Percentiles rank a stretch among this genome's conserved stretches.
Evolutionary conservation across 495 filamentous ascomycete species (phyloP).

Genomic region (Xylaria longipes): DNA sequence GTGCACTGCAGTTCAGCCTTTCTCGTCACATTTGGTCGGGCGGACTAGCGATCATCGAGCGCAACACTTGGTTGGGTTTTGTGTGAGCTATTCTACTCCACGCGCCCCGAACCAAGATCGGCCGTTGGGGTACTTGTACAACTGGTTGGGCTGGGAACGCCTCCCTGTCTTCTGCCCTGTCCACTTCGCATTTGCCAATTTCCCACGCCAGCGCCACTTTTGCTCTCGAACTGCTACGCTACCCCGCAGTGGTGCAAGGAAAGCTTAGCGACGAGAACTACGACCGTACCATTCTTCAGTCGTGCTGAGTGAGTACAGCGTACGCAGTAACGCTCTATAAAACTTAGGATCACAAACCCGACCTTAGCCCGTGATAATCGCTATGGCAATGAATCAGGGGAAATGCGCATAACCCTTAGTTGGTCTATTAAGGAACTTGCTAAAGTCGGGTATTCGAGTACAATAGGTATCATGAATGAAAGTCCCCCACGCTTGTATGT

Average conservation of each 20-base stretch:
- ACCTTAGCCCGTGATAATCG: background rate
- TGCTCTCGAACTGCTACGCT: constrained; percentile 17
- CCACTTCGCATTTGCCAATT: constrained; percentile 22
- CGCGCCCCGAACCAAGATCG: constrained; percentile 13
- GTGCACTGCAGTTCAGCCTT: constrained; percentile 6
- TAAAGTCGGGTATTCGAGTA: background rate
- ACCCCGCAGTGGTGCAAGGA: constrained; percentile 17
- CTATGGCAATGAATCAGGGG: background rate
- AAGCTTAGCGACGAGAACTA: constrained; percentile 22
- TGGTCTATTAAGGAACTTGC: background rate
- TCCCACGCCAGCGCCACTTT: constrained; percentile 20
- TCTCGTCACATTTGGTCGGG: constrained; percentile 11
- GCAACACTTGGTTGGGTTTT: constrained; percentile 4
- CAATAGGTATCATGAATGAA: background rate
- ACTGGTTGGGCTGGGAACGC: constrained; percentile 8
- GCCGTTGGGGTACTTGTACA: constrained; percentile 18
- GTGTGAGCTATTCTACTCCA: constrained; percentile 11
- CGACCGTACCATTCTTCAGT: background rate
- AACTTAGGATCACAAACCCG: background rate
- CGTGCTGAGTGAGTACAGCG: background rate
- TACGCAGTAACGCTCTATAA: background rate
- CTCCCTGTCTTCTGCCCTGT: background rate
- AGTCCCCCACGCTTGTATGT: background rate
- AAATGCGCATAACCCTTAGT: constrained; percentile 1
- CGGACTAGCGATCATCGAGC: constrained; percentile 6